Evolutionary conservation across 192 early-diverging fungal genomes (phyloP).

Genomic region (Linnemannia schmuckeri): DNA sequence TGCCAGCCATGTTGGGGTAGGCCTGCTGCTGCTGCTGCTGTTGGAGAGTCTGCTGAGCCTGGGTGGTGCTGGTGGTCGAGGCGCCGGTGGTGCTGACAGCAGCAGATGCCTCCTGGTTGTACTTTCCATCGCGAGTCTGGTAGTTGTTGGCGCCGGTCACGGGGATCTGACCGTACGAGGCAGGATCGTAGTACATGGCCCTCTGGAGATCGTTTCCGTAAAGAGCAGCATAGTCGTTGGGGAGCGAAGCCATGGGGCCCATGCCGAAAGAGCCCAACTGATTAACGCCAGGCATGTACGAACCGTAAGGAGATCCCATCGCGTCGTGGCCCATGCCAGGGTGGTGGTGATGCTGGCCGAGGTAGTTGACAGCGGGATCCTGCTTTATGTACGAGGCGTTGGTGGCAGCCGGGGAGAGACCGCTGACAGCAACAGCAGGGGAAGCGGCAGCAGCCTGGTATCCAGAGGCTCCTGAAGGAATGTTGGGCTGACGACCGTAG

Average conservation of each 20-base stretch:
- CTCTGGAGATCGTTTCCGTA: slow-evolving; percentile 79
- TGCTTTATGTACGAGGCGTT: slow-evolving; percentile 53
- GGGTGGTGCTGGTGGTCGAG: slow-evolving; percentile 52
- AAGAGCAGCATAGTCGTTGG: slow-evolving; percentile 69
- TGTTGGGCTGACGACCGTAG: slow-evolving; percentile 33
- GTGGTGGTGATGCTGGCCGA: slow-evolving; percentile 66
- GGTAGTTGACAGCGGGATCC: slow-evolving; percentile 60
- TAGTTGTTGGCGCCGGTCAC: slow-evolving; percentile 68
- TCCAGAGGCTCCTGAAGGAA: slow-evolving; percentile 33
- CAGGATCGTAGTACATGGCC: slow-evolving; percentile 70
- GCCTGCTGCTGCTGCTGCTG: slow-evolving; percentile 69
- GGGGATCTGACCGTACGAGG: slow-evolving; percentile 73
- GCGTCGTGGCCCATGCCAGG: slow-evolving; percentile 61
- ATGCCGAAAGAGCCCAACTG: slow-evolving; percentile 69
- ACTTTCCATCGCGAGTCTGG: slow-evolving; percentile 67
- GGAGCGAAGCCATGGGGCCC: slow-evolving; percentile 65
- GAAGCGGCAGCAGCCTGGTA: slow-evolving; percentile 34
- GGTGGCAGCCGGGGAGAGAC: slow-evolving; percentile 47
- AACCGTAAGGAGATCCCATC: slow-evolving; percentile 64
- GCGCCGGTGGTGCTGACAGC: slow-evolving; percentile 39
- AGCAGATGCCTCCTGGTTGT: slow-evolving; percentile 57
- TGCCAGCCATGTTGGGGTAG: slow-evolving; percentile 66
- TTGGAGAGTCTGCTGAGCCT: slow-evolving; percentile 61
- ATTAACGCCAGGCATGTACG: slow-evolving; percentile 62
- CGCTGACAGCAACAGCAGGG: slow-evolving; percentile 27